A percentile compares a stretch with the other conserved stretches of the same genome.
These are phyloP conservation scores for Dictyostelium brefeldianum DNA, from an alignment of 78 protist species.

Conservation along the genomic window DNA sequence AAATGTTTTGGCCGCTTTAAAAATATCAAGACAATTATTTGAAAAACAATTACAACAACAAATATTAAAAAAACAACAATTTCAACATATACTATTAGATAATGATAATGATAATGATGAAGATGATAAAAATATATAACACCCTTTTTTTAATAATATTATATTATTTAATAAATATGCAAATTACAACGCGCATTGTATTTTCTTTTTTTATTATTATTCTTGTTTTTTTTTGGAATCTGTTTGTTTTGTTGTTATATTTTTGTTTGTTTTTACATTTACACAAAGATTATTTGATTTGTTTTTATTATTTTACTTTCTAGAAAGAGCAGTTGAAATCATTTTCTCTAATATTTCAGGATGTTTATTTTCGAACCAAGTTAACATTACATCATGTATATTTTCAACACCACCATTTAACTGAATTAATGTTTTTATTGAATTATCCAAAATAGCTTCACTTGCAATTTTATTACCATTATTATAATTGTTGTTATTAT, in stretches of 20 bases:
- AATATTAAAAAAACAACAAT: background rate
- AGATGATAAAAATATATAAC: no score
- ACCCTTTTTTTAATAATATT: no score
- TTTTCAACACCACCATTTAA: slow-evolving; percentile 53
- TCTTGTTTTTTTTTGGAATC: no score
- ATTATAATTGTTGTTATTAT: background rate
- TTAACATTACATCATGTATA: slow-evolving; percentile 15
- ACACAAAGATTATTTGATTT: no score
- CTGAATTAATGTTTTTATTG: slow-evolving; percentile 38
- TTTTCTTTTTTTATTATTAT: no score
- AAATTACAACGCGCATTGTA: no score
- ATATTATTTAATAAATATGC: no score
- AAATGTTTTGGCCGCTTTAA: background rate
- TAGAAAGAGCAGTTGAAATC: background rate
- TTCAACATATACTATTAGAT: background rate
- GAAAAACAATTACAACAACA: background rate
- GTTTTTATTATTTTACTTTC: no score
- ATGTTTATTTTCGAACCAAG: slow-evolving; percentile 49
- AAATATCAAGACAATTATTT: background rate
- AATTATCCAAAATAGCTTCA: slow-evolving; percentile 62
- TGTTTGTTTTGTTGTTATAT: no score
- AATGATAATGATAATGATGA: no score
- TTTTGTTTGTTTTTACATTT: no score
- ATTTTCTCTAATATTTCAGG: slow-evolving; percentile 44
- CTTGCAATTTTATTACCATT: slow-evolving; percentile 30